A percentile compares a stretch with the other conserved stretches of the same genome.
Conservation (phyloP, 805 yeast species). For the Maudiozyma barnettii region DNA sequence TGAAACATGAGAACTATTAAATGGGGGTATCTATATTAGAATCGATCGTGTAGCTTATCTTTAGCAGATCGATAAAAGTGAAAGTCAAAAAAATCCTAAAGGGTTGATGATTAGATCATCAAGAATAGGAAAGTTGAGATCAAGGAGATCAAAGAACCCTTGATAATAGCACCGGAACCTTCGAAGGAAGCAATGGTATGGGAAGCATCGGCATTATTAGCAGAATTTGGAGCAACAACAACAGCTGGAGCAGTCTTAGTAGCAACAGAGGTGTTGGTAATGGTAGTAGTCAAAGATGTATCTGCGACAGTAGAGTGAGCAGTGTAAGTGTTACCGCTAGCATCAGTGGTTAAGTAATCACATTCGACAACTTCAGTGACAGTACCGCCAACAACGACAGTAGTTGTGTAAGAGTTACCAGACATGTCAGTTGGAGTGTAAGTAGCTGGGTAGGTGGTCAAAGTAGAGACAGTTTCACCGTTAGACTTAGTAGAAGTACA, state of each 20-base stretch:
- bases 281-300: neutral
- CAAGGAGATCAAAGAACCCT: slow-evolving; percentile 3
- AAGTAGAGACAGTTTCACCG: neutral
- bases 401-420: neutral
- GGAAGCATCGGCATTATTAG: neutral
- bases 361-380: neutral
- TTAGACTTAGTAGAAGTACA: slow-evolving; percentile 2
- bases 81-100: neutral
- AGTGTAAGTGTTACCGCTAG: neutral
- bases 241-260: neutral
- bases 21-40: neutral
- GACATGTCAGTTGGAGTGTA: slow-evolving; percentile 5
- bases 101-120: neutral
- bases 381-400: slow-evolving; percentile 2
- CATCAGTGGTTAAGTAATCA: slow-evolving; percentile 1
- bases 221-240: neutral
- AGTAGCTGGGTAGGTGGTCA: slow-evolving; percentile 1
- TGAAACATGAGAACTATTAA: neutral
- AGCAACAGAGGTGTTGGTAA: neutral
- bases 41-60: neutral
- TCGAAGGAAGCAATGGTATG: neutral
- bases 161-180: slow-evolving; percentile 1
- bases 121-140: neutral
- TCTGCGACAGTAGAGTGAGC: neutral
- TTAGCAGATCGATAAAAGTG: neutral